Conservation (phyloP, 768 basidiomycete species). For the Boletus sp. region DNA sequence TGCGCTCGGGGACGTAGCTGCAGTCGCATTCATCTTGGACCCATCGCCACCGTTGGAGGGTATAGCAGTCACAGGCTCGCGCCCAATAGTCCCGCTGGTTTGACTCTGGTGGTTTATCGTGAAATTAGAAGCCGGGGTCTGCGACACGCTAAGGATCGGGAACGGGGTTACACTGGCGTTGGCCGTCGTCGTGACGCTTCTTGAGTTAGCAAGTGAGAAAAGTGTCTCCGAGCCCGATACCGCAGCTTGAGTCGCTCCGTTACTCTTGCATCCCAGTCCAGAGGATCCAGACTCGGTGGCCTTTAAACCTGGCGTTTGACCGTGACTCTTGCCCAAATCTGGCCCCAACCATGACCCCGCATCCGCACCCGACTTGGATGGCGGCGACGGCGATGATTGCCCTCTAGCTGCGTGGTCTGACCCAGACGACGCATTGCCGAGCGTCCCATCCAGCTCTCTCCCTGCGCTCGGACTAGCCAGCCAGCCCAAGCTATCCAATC, state of each 20-base stretch:
- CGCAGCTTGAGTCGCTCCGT: neutral
- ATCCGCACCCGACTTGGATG: conserved; percentile 1
- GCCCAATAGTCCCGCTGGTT: neutral
- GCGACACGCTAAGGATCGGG: conserved; percentile 20
- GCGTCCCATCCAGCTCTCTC: conserved; percentile 7
- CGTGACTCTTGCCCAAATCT: conserved; percentile 2
- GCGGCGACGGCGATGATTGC: neutral
- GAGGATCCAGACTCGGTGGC: neutral
- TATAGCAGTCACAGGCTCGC: neutral
- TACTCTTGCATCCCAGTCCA: neutral
- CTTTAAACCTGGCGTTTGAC: neutral
- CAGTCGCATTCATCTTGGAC: conserved; percentile 7
- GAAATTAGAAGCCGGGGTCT: neutral
- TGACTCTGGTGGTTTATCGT: neutral
- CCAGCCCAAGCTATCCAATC: conserved; percentile 15
- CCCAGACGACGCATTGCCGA: neutral
- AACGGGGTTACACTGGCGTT: conserved; percentile 13
- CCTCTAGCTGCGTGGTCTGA: neutral
- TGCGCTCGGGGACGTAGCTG: conserved; percentile 2
- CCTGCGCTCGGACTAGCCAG: conserved; percentile 2
- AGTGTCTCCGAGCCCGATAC: neutral
- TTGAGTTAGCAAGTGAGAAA: neutral
- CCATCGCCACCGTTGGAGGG: neutral
- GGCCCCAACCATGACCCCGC: neutral
- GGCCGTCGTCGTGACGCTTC: neutral